These are phyloP conservation scores for Artomyces pyxidatus DNA, from an alignment of 768 basidiomycete species.

Conservation along the genomic window DNA sequence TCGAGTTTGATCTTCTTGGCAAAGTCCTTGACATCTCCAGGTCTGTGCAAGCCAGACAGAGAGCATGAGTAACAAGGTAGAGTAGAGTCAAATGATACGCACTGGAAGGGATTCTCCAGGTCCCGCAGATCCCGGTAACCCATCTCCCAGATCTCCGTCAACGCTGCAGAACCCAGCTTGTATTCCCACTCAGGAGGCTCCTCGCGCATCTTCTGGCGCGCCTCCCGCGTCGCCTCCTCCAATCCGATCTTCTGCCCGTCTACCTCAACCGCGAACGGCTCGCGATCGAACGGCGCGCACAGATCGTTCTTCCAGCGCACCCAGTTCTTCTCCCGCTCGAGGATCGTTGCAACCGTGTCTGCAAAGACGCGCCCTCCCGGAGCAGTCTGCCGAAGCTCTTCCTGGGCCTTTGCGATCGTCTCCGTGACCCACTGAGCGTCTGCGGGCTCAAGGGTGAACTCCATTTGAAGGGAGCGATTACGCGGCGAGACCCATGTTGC, in stretches of 20 bases:
- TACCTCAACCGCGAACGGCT: slow-evolving; percentile 46
- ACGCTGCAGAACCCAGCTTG: slow-evolving; percentile 55
- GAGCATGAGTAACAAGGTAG: neutral
- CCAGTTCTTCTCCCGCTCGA: slow-evolving; percentile 87
- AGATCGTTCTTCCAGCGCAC: slow-evolving; percentile 83
- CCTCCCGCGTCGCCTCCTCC: slow-evolving; percentile 50
- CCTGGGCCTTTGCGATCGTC: slow-evolving; percentile 43
- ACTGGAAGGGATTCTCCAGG: slow-evolving; percentile 63
- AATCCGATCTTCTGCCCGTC: slow-evolving; percentile 45
- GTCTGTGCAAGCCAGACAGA: slow-evolving; percentile 29
- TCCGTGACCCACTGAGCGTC: slow-evolving; percentile 77
- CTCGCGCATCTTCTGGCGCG: slow-evolving; percentile 46
- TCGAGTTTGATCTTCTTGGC: slow-evolving; percentile 63
- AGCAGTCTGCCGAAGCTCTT: slow-evolving; percentile 61
- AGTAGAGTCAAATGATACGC: slow-evolving; percentile 20
- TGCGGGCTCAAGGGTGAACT: slow-evolving; percentile 61
- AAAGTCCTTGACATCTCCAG: slow-evolving; percentile 69
- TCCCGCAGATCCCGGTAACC: slow-evolving; percentile 61
- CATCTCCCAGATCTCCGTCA: slow-evolving; percentile 82
- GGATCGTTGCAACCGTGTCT: slow-evolving; percentile 61
- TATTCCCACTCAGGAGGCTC: slow-evolving; percentile 57
- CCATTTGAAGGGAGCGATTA: slow-evolving; percentile 78
- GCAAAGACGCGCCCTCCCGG: slow-evolving; percentile 73
- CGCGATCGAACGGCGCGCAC: slow-evolving; percentile 73
- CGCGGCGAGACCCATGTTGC: slow-evolving; percentile 49